phyloP scores from a whole-genome alignment of 495 filamentous ascomycete species.

The Friedmanniomyces simplex region DNA sequence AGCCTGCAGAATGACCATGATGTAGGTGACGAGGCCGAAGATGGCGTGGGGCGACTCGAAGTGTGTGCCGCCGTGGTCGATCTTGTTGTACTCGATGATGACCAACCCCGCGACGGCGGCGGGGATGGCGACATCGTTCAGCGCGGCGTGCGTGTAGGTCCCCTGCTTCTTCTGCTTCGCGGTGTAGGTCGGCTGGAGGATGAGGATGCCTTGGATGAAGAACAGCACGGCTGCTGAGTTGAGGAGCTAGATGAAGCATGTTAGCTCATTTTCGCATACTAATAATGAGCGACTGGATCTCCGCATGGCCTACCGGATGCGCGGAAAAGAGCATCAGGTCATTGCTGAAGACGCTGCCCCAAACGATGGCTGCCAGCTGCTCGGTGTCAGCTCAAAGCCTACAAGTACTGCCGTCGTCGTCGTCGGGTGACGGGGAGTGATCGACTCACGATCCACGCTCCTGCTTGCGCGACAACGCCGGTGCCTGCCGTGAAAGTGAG shows the following conservation, averaged over 20 bases:
- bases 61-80: constrained; percentile 47
- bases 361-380: constrained; percentile 62
- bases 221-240: constrained; percentile 65
- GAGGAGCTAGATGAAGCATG: constrained; percentile 44
- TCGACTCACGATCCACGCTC: constrained; percentile 51
- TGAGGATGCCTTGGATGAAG: constrained; percentile 65
- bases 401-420: too few species aligned
- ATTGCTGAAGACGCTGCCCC: constrained; percentile 59
- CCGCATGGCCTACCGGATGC: constrained; percentile 54
- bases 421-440: too few species aligned
- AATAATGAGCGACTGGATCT: too few species aligned
- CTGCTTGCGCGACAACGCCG: constrained; percentile 56
- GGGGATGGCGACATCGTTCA: constrained; percentile 55
- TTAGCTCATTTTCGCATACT: background rate
- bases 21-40: constrained; percentile 68
- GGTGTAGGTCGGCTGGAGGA: constrained; percentile 81
- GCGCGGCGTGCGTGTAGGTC: constrained; percentile 53
- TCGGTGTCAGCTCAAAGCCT: constrained; percentile 2
- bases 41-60: constrained; percentile 72
- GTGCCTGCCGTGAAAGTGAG: constrained; percentile 42
- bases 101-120: constrained; percentile 55
- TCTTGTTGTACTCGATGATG: constrained; percentile 78
- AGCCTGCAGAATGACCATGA: constrained; percentile 59
- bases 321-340: constrained; percentile 64
- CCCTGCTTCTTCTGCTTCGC: constrained; percentile 60